Conservation (phyloP, 306 rosid genomes). For the Prunus davidiana region DNA sequence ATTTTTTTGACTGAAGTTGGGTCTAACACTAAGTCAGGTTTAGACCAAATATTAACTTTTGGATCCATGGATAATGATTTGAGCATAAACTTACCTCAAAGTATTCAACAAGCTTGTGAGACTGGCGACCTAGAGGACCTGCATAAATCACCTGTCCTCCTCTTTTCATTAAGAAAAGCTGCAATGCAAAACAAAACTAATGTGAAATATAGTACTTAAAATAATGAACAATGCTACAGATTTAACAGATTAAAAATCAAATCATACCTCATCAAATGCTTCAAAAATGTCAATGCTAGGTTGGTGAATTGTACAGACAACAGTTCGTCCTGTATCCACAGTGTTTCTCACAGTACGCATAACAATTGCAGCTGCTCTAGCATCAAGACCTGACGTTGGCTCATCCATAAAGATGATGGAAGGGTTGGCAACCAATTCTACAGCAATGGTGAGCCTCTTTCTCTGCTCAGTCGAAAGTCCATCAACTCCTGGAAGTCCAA, state of each 20-base stretch:
- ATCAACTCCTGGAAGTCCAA: conserved; percentile 78
- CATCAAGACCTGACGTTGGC: conserved; percentile 94
- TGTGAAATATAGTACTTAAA: not conserved
- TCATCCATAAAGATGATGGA: conserved; percentile 93
- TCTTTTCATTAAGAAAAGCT: conserved; percentile 76
- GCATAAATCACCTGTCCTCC: conserved; percentile 78
- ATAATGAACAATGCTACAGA: not conserved
- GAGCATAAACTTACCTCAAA: conserved; percentile 48
- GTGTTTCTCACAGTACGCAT: conserved; percentile 90
- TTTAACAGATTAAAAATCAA: not conserved
- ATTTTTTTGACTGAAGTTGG: too few relatives aligned
- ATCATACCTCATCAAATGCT: conserved; percentile 71
- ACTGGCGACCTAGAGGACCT: conserved; percentile 67
- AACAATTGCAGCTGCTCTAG: conserved; percentile 89
- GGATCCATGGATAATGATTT: not conserved
- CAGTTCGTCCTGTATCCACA: conserved; percentile 79
- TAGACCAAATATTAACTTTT: not conserved
- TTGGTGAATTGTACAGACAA: conserved; percentile 90
- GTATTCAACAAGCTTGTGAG: conserved; percentile 65
- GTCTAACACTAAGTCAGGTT: too few relatives aligned
- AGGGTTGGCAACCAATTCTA: conserved; percentile 84
- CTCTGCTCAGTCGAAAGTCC: conserved; percentile 87
- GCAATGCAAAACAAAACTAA: not conserved
- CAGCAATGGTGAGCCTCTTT: conserved; percentile 85
- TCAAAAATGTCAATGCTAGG: conserved; percentile 90